Conservation (phyloP, 768 basidiomycete genomes). For the Porpolomopsis calyptriformis region DNA sequence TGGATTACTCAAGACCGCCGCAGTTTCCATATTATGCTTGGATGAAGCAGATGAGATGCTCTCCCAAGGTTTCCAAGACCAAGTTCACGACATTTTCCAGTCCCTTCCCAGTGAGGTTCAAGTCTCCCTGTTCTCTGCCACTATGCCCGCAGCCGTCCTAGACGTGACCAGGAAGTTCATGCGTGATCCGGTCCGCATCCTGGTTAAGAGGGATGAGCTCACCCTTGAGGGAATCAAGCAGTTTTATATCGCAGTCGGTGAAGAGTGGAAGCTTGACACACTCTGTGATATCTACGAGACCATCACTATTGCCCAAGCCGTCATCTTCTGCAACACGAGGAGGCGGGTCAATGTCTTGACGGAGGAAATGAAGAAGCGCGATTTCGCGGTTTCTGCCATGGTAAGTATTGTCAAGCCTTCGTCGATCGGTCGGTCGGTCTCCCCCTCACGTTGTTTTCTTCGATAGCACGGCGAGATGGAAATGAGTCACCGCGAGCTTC, state of each 20-base stretch:
- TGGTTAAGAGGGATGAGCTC: constrained; percentile 95
- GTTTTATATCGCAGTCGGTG: constrained; percentile 97
- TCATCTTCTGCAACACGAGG: constrained; percentile 98
- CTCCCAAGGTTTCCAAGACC: constrained; percentile 96
- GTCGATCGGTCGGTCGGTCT: constrained; percentile 3
- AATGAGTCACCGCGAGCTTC: constrained; percentile 86
- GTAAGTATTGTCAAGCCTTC: constrained; percentile 38
- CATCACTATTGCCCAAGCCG: constrained; percentile 96
- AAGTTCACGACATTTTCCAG: constrained; percentile 98
- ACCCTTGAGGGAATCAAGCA: constrained; percentile 99
- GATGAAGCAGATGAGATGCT: constrained; percentile 99
- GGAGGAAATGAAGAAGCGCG: constrained; percentile 88
- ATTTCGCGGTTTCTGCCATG: constrained; percentile 97
- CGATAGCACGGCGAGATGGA: constrained; percentile 94
- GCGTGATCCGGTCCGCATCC: constrained; percentile 90
- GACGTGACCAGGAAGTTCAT: constrained; percentile 99
- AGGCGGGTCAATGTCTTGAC: constrained; percentile 98
- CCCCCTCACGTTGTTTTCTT: constrained; percentile 6
- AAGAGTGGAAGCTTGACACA: constrained; percentile 98
- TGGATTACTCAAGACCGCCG: constrained; percentile 72
- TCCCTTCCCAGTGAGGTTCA: constrained; percentile 91
- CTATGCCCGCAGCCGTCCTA: constrained; percentile 92
- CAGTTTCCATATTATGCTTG: constrained; percentile 89
- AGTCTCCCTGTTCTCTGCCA: constrained; percentile 91
- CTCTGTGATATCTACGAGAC: constrained; percentile 97